Evolutionary conservation across 2,329 filamentous ascomycete species (phyloP).

Genomic region (Stromatinia cepivora): DNA sequence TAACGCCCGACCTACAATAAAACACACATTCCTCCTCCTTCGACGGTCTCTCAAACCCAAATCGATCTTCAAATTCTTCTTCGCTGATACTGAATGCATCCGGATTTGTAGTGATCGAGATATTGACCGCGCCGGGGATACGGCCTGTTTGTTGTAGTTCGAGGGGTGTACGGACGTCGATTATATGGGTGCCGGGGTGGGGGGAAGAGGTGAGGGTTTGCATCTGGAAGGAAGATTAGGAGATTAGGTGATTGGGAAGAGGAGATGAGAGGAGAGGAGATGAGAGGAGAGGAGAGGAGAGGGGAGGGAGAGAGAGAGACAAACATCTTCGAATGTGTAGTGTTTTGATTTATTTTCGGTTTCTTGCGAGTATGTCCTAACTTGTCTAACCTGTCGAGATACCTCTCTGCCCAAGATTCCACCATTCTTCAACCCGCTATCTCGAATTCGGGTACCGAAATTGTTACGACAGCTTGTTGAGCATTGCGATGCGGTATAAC

Average conservation of each 20-base stretch:
- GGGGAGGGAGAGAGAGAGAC: background rate
- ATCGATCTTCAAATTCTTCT: constrained; percentile 80
- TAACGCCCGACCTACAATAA: constrained; percentile 90
- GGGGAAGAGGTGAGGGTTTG: background rate
- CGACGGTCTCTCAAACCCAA: constrained; percentile 71
- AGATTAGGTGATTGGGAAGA: background rate
- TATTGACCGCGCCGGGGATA: constrained; percentile 80
- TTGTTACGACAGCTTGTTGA: background rate
- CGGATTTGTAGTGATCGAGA: constrained; percentile 74
- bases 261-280: too few relatives aligned
- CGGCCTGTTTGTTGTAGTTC: constrained; percentile 65
- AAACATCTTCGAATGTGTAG: constrained; percentile 15
- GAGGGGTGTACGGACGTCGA: constrained; percentile 65
- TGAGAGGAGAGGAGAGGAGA: too few relatives aligned
- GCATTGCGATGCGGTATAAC: background rate
- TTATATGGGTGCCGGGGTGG: constrained; percentile 38
- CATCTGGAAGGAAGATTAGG: background rate
- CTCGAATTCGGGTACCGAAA: background rate
- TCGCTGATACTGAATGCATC: constrained; percentile 75
- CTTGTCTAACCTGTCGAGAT: background rate
- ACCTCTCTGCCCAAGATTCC: background rate
- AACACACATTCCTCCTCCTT: constrained; percentile 67
- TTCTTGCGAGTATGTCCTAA: background rate
- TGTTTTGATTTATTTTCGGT: background rate
- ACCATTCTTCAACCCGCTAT: background rate